These are phyloP conservation scores for Hericium alpestre DNA, from an alignment of 768 basidiomycete genomes.

Conservation along the genomic window DNA sequence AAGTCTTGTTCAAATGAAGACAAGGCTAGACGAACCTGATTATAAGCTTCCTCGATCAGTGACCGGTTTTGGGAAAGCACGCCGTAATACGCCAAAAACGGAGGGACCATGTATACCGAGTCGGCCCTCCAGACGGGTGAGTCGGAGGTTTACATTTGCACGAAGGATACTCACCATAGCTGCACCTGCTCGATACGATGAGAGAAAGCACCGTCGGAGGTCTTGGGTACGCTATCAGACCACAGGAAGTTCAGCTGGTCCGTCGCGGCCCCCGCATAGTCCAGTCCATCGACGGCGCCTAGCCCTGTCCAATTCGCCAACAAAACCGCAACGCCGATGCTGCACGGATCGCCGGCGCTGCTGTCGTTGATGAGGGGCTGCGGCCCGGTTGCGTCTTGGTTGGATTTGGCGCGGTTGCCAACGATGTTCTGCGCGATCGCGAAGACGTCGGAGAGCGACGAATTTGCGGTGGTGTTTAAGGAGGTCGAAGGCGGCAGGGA, in stretches of 20 bases:
- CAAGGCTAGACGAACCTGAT: constrained; percentile 28
- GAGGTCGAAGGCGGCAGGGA: constrained; percentile 20
- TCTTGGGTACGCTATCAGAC: constrained; percentile 40
- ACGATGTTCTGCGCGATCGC: constrained; percentile 43
- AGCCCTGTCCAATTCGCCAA: constrained; percentile 46
- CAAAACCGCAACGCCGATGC: constrained; percentile 62
- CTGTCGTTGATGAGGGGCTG: constrained; percentile 49
- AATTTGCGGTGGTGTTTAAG: constrained; percentile 12
- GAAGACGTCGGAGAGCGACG: constrained; percentile 43
- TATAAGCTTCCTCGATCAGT: constrained; percentile 53
- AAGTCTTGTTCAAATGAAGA: neutral
- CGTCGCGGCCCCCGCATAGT: constrained; percentile 50
- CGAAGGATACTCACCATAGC: constrained; percentile 42
- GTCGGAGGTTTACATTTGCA: neutral
- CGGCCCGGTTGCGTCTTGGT: constrained; percentile 34
- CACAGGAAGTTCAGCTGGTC: constrained; percentile 60
- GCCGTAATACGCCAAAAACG: constrained; percentile 82
- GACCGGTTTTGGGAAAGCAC: constrained; percentile 45
- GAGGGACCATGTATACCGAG: constrained; percentile 78
- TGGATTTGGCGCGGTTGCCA: constrained; percentile 32
- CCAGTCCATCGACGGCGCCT: constrained; percentile 28
- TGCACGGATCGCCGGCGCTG: constrained; percentile 70
- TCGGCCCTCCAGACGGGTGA: constrained; percentile 45
- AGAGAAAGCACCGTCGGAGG: constrained; percentile 70
- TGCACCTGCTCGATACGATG: constrained; percentile 63